A percentile compares a stretch with the other conserved stretches of the same genome.
These are phyloP conservation scores for Heliamphora pulchella DNA, from an alignment of 179 eudicot genomes.

Conservation along the genomic window DNA sequence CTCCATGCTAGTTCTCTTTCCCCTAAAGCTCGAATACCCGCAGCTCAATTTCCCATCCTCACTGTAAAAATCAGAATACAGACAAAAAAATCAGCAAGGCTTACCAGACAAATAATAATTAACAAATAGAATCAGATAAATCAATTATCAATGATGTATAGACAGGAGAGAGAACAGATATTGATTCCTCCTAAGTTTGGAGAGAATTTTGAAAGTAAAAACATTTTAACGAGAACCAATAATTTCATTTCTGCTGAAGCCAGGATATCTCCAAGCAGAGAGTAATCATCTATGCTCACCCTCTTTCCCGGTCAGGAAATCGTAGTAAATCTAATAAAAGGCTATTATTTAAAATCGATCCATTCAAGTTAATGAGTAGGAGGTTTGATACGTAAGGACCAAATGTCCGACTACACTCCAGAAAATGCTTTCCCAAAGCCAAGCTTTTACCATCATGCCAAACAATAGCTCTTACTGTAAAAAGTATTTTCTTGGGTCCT, in stretches of 20 bases:
- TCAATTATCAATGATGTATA: background rate
- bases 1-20: slow-evolving; percentile 96
- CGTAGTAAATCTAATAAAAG: background rate
- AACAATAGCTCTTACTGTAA: background rate
- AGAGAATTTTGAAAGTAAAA: background rate
- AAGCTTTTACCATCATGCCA: background rate
- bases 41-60: slow-evolving; percentile 84
- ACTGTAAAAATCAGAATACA: slow-evolving; percentile 44
- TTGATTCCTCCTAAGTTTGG: too few relatives aligned
- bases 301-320: background rate
- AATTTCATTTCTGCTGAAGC: background rate
- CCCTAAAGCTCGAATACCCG: slow-evolving; percentile 91
- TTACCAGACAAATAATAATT: background rate
- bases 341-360: background rate
- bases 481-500: background rate
- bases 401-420: background rate
- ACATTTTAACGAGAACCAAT: background rate
- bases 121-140: background rate
- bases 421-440: background rate
- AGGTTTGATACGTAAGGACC: background rate
- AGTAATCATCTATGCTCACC: background rate
- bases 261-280: background rate
- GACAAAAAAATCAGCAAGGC: slow-evolving; percentile 9
- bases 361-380: background rate
- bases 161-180: too few relatives aligned